Evolutionary conservation across 768 basidiomycete species (phyloP).

Genomic region (Collybia sordida): DNA sequence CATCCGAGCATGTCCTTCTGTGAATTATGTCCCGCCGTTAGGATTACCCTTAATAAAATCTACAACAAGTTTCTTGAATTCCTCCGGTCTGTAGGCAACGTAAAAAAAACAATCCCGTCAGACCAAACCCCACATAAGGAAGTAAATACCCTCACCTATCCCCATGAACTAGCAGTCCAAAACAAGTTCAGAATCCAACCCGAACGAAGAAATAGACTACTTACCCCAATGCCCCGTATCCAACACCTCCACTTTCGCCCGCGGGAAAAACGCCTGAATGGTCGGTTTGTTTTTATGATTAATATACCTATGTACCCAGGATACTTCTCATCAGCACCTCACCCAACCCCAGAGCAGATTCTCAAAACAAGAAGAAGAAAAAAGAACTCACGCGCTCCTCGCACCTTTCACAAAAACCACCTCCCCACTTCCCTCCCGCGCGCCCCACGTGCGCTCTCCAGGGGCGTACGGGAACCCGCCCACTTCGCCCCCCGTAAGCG

Average conservation of each 20-base stretch:
- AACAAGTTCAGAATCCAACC: neutral
- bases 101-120: too few relatives aligned
- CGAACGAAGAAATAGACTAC: conserved; percentile 15
- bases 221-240: conserved; percentile 84
- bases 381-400: conserved; percentile 58
- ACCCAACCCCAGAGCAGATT: too few relatives aligned
- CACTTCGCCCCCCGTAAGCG: conserved; percentile 62
- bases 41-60: conserved; percentile 20
- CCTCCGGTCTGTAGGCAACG: conserved; percentile 40
- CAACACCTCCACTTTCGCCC: conserved; percentile 56
- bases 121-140: neutral
- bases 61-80: conserved; percentile 40
- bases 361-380: neutral
- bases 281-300: conserved; percentile 66
- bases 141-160: too few relatives aligned
- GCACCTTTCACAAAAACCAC: conserved; percentile 75
- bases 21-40: too few relatives aligned
- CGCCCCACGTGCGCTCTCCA: conserved; percentile 47
- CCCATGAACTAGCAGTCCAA: conserved; percentile 58
- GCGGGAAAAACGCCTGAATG: conserved; percentile 69
- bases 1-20: too few relatives aligned
- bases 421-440: too few relatives aligned
- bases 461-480: conserved; percentile 75
- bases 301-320: conserved; percentile 52
- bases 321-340: neutral